These are phyloP conservation scores for Coemansia sp. DNA, from an alignment of 192 early-diverging fungal genomes.

Conservation along the genomic window DNA sequence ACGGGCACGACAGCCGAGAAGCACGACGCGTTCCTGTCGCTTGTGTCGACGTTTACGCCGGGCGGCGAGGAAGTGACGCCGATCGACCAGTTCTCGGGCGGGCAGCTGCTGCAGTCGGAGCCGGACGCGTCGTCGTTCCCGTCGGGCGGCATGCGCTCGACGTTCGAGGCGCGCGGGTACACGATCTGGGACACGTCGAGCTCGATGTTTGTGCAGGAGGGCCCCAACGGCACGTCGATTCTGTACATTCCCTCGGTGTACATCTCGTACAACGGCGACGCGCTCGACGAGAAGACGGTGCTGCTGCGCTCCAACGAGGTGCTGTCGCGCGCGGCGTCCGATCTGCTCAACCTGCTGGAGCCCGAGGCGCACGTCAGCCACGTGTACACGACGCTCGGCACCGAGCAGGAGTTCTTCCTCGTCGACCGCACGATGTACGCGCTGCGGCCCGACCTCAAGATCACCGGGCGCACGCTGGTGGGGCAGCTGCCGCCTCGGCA, in stretches of 20 bases:
- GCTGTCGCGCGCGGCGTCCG: constrained; percentile 77
- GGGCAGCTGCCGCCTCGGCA: constrained; percentile 95
- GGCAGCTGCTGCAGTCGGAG: constrained; percentile 97
- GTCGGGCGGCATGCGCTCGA: constrained; percentile 95
- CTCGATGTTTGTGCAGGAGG: constrained; percentile 94
- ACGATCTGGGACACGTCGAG: constrained; percentile 98
- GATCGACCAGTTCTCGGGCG: constrained; percentile 96
- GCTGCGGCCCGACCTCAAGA: constrained; percentile 95
- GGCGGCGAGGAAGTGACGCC: constrained; percentile 84
- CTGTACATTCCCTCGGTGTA: constrained; percentile 98
- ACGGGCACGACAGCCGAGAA: constrained; percentile 98
- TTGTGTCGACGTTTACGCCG: constrained; percentile 78
- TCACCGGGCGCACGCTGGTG: constrained; percentile 90
- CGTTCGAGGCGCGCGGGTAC: constrained; percentile 99
- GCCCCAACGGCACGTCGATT: constrained; percentile 88
- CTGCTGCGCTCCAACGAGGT: constrained; percentile 90
- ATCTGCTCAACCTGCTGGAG: constrained; percentile 78
- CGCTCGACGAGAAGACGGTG: constrained; percentile 98
- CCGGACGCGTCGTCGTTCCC: constrained; percentile 99
- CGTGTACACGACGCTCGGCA: constrained; percentile 91
- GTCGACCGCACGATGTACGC: constrained; percentile 94
- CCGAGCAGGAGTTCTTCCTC: constrained; percentile 99
- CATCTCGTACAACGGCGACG: constrained; percentile 99
- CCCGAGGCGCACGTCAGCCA: constrained; percentile 70
- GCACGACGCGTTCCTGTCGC: constrained; percentile 96